These are phyloP conservation scores for Pneumocystis sp. DNA, from an alignment of 1,139 yeast species.

Conservation along the genomic window DNA sequence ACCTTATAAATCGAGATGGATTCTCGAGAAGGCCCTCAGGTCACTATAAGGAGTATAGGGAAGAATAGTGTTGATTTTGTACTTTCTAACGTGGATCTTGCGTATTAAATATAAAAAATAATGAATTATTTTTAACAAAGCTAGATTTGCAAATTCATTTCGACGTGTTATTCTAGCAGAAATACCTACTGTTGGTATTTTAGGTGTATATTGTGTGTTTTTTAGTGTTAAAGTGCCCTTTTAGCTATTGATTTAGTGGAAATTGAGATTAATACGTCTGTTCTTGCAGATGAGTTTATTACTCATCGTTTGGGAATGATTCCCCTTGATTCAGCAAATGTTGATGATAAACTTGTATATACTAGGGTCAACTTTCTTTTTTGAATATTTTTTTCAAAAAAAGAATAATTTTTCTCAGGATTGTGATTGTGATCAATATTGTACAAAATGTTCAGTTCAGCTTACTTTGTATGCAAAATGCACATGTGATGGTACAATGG, in stretches of 20 bases:
- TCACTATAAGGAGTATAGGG: constrained; percentile 75
- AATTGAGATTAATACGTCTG: constrained; percentile 82
- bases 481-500: constrained; percentile 74
- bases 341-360: constrained; percentile 44
- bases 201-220: neutral
- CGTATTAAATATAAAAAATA: constrained; percentile 26
- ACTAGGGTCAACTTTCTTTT: constrained; percentile 13
- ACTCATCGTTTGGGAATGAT: constrained; percentile 86
- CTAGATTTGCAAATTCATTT: constrained; percentile 65
- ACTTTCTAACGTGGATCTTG: constrained; percentile 69
- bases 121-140: neutral
- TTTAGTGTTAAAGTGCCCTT: neutral
- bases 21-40: constrained; percentile 47
- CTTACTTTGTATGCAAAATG: constrained; percentile 76
- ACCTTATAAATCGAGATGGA: neutral
- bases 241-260: constrained; percentile 92
- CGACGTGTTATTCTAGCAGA: constrained; percentile 90
- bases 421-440: constrained; percentile 95
- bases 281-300: constrained; percentile 88
- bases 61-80: constrained; percentile 83
- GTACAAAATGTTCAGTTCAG: constrained; percentile 86
- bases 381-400: constrained; percentile 37
- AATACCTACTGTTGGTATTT: constrained; percentile 54
- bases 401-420: constrained; percentile 27
- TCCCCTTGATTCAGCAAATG: constrained; percentile 73